A percentile compares a stretch with the other conserved stretches of the same genome.
Evolutionary conservation across 2,329 filamentous ascomycete species (phyloP).

Genomic region (Colletotrichum sp.): DNA sequence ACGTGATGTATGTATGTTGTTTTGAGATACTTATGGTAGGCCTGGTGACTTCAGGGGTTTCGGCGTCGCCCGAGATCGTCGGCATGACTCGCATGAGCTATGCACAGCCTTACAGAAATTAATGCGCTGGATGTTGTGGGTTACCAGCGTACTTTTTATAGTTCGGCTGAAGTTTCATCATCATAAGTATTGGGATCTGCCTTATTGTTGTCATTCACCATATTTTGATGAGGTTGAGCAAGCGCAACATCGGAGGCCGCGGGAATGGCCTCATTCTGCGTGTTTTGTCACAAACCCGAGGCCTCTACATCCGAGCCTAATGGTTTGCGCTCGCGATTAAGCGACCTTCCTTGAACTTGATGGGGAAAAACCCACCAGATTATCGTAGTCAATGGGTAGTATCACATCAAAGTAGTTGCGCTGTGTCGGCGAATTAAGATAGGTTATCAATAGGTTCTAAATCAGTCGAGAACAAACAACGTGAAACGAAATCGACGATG

Average conservation of each 20-base stretch:
- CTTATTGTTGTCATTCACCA: not conserved
- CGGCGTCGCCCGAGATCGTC: not conserved
- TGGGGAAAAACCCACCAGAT: fast-evolving
- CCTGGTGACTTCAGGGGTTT: not conserved
- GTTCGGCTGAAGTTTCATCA: not conserved
- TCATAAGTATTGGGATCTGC: not conserved
- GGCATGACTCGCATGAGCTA: not conserved
- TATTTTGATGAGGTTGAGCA: not conserved
- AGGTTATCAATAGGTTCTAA: not conserved
- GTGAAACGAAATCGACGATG: not conserved
- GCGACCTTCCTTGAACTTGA: not conserved
- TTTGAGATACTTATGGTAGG: not conserved
- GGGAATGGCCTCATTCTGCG: not conserved
- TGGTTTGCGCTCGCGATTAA: not conserved
- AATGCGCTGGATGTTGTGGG: not conserved
- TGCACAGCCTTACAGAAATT: not conserved
- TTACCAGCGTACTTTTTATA: not conserved
- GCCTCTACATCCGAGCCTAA: not conserved
- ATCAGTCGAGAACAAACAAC: not conserved
- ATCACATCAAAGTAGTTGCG: not conserved
- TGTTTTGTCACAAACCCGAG: not conserved
- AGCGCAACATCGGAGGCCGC: not conserved
- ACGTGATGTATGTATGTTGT: not conserved
- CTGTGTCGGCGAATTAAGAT: not conserved
- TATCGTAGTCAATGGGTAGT: not conserved